Evolutionary conservation across 805 yeast genomes (phyloP).

Genomic region (Pichia ethanolica): DNA sequence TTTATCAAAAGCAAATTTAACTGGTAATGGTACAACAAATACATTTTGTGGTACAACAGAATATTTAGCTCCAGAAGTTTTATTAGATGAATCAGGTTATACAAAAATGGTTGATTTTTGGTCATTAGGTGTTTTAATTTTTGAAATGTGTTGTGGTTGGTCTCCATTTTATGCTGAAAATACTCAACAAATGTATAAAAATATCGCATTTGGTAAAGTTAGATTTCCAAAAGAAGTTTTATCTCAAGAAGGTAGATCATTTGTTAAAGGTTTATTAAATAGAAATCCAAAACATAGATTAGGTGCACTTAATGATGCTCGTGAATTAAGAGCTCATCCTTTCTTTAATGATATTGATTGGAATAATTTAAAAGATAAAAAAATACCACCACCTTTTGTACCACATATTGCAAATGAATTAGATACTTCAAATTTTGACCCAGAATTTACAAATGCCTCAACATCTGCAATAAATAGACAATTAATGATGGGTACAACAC

Average conservation of each 20-base stretch:
- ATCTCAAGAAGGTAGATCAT: slow-evolving; percentile 87
- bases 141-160: slow-evolving; percentile 99
- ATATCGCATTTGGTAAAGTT: slow-evolving; percentile 97
- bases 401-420: slow-evolving; percentile 88
- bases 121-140: slow-evolving; percentile 94
- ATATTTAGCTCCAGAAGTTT: slow-evolving; percentile 93
- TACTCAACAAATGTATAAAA: slow-evolving; percentile 98
- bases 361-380: slow-evolving; percentile 68
- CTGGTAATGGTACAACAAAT: slow-evolving; percentile 83
- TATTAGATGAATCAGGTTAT: slow-evolving; percentile 92
- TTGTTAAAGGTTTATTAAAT: slow-evolving; percentile 90
- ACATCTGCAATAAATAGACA: slow-evolving; percentile 73
- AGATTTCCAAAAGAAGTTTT: slow-evolving; percentile 94
- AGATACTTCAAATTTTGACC: slow-evolving; percentile 95
- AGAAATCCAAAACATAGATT: slow-evolving; percentile 93
- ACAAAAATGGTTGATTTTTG: slow-evolving; percentile 99
- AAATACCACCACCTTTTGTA: slow-evolving; percentile 92
- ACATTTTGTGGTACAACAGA: slow-evolving; percentile 99
- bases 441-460: slow-evolving; percentile 90
- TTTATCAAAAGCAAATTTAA: slow-evolving; percentile 83
- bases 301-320: slow-evolving; percentile 87
- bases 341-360: slow-evolving; percentile 90
- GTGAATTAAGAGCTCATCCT: slow-evolving; percentile 86
- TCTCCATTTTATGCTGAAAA: slow-evolving; percentile 97
- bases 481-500: slow-evolving; percentile 61